These are phyloP conservation scores for Scleroderma citrinum DNA, from an alignment of 768 basidiomycete species.

Conservation along the genomic window DNA sequence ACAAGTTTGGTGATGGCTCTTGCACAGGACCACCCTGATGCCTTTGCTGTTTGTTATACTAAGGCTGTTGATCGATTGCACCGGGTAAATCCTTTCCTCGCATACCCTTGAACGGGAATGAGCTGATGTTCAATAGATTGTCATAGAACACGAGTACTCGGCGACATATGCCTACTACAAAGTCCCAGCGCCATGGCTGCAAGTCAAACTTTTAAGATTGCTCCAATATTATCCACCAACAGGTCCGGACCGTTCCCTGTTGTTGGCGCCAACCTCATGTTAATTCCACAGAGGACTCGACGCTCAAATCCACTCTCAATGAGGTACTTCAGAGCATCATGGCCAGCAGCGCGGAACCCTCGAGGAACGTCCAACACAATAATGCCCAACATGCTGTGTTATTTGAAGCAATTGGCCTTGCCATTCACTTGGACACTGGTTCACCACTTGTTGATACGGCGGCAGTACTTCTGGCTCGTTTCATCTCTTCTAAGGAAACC, in stretches of 20 bases:
- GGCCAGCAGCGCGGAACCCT: conserved; percentile 85
- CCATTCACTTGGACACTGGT: conserved; percentile 91
- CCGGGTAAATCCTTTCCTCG: conserved; percentile 43
- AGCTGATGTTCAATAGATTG: conserved; percentile 46
- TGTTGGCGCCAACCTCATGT: conserved; percentile 4
- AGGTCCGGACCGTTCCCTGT: conserved; percentile 43
- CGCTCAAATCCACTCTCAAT: conserved; percentile 69
- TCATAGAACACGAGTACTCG: conserved; percentile 86
- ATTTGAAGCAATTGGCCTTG: conserved; percentile 95
- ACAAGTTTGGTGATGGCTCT: conserved; percentile 91
- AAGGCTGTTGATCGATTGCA: conserved; percentile 89
- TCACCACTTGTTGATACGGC: conserved; percentile 86
- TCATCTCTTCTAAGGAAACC: conserved; percentile 97
- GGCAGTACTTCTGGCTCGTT: conserved; percentile 86
- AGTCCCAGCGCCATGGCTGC: conserved; percentile 95
- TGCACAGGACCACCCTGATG: conserved; percentile 89
- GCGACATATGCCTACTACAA: conserved; percentile 95
- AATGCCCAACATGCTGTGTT: conserved; percentile 98
- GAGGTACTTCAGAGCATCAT: conserved; percentile 86
- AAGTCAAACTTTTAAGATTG: conserved; percentile 89
- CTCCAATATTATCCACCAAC: conserved; percentile 95
- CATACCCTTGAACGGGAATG: background rate
- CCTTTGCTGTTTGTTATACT: conserved; percentile 87
- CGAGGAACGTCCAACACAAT: conserved; percentile 95
- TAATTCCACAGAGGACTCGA: conserved; percentile 63